Base-by-base conservation (phyloP, 129 eudicot species). In the Rutidosis leptorrhynchoides region DNA sequence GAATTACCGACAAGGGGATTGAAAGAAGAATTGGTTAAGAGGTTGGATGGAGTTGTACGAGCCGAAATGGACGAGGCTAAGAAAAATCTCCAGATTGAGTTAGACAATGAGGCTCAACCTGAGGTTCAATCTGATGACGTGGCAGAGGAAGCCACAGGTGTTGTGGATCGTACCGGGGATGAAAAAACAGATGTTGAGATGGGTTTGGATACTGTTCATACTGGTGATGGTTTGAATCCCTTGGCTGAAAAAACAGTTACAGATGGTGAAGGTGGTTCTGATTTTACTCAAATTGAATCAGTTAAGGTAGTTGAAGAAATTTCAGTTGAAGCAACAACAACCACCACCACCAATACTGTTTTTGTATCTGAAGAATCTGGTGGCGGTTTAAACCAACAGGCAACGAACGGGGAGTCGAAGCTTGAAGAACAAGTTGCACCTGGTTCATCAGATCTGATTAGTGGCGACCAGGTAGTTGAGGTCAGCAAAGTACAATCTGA, bases 401-500 rank as follows among this genome's bases (percentile, higher is more conserved):
- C 69, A 58, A 74, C 48, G 26, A 67, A 68, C 26, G 75, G 68
- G 46, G 90, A 82, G 58, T 65, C 57, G 29, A 75, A 67, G 73
- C 74, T 70, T 45, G 64, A 45, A 17, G 74, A 74, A 52, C 81
- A 52, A 58, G 67, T 65, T 21, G 62, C 68, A 68, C 69, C 60
- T 70, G 63, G 69, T 37, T 53, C 82, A 14, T 73, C 87, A 65
- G 83, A 81, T 70, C 66, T 73, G 67, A 59, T 76, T 22, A 55
- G 25, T 64, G 78, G 24, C 77, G 56, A 72, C 79, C 98, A 88
- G 96, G 95, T 92, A 81, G 76, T 70, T 82, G 94, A 88, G 87
- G 91, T 85, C 95, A 83, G 78, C 89, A 80, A 75, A 79, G 85
- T 85, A 87, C 72, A 67, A 76, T 71, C 89, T 92, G 90, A 91